These are phyloP conservation scores for Aquilaria malaccensis DNA, from an alignment of 345 rosid genomes.

Conservation along the genomic window DNA sequence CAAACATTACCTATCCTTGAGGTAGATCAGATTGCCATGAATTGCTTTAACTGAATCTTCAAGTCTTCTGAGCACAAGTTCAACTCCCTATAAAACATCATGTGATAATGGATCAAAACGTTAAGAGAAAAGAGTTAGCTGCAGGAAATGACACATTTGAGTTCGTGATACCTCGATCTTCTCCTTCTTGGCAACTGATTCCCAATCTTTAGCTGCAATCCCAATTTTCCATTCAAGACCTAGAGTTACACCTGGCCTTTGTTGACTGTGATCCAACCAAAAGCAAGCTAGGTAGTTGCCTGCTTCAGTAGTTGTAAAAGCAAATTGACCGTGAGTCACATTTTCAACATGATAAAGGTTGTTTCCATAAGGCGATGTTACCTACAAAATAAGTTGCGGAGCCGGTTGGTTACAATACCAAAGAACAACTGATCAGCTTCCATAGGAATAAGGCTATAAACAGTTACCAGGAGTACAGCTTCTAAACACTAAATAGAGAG, in stretches of 20 bases:
- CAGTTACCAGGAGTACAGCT: too few relatives aligned
- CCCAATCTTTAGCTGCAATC: constrained; percentile 94
- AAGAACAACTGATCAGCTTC: too few relatives aligned
- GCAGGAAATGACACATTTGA: too few relatives aligned
- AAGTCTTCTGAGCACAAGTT: constrained; percentile 64
- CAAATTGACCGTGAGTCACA: constrained; percentile 83
- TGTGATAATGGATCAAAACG: constrained; percentile 3
- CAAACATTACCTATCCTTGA: constrained; percentile 41
- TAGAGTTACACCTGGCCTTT: constrained; percentile 33
- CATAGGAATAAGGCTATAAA: too few relatives aligned
- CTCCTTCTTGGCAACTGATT: constrained; percentile 83
- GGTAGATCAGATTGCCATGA: constrained; percentile 42
- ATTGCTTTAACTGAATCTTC: constrained; percentile 54
- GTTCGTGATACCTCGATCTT: constrained; percentile 53
- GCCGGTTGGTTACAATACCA: too few relatives aligned
- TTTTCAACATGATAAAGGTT: constrained; percentile 60
- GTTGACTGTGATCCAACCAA: constrained; percentile 37
- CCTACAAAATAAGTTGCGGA: constrained; percentile 27
- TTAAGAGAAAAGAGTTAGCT: constrained; percentile 12
- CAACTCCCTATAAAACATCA: constrained; percentile 53
- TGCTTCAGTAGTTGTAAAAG: constrained; percentile 76
- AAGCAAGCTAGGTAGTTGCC: constrained; percentile 87
- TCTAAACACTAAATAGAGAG: too few relatives aligned
- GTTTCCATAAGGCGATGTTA: constrained; percentile 82
- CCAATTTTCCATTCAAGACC: constrained; percentile 91